A percentile compares a stretch with the other conserved stretches of the same genome.
phyloP scores from a whole-genome alignment of 768 basidiomycete genomes.

The Lyophyllum shimeji region DNA sequence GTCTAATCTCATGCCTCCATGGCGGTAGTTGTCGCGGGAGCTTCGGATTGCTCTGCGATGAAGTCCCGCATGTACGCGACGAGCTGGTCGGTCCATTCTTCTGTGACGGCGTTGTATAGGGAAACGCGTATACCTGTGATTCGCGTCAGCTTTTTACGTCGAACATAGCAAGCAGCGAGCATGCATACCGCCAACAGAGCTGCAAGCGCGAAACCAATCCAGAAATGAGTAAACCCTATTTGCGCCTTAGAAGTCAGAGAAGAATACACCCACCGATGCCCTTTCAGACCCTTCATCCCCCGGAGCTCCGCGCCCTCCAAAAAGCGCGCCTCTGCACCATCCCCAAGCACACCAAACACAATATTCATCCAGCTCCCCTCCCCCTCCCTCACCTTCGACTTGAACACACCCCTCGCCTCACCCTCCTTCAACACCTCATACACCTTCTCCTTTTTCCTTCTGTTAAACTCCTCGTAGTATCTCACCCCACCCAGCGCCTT shows the following conservation, averaged over 20 bases:
- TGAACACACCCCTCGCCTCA: slow-evolving; percentile 67
- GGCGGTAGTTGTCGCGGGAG: slow-evolving; percentile 5
- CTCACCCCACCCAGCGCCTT: slow-evolving; percentile 61
- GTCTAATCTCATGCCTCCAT: slow-evolving; percentile 8
- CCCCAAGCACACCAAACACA: slow-evolving; percentile 76
- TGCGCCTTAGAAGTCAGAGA: not conserved
- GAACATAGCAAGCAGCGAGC: not conserved
- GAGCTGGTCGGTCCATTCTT: slow-evolving; percentile 65
- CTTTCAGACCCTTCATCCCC: slow-evolving; percentile 87
- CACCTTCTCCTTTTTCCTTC: slow-evolving; percentile 72
- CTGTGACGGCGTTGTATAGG: slow-evolving; percentile 85
- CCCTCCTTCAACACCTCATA: slow-evolving; percentile 75
- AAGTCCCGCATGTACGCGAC: slow-evolving; percentile 63
- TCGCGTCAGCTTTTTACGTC: not conserved
- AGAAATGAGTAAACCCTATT: not conserved
- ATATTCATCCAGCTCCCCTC: slow-evolving; percentile 96
- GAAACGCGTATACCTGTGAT: slow-evolving; percentile 72
- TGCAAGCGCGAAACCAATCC: slow-evolving; percentile 19
- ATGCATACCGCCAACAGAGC: slow-evolving; percentile 53
- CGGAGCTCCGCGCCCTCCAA: slow-evolving; percentile 74
- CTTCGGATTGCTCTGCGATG: slow-evolving; percentile 22
- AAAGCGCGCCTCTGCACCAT: slow-evolving; percentile 74
- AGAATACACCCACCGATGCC: slow-evolving; percentile 72
- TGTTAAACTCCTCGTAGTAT: slow-evolving; percentile 66
- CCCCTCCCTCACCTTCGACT: slow-evolving; percentile 67